Evolutionary conservation across 2,329 filamentous ascomycete species (phyloP).

Genomic region (Daldinia sp.): DNA sequence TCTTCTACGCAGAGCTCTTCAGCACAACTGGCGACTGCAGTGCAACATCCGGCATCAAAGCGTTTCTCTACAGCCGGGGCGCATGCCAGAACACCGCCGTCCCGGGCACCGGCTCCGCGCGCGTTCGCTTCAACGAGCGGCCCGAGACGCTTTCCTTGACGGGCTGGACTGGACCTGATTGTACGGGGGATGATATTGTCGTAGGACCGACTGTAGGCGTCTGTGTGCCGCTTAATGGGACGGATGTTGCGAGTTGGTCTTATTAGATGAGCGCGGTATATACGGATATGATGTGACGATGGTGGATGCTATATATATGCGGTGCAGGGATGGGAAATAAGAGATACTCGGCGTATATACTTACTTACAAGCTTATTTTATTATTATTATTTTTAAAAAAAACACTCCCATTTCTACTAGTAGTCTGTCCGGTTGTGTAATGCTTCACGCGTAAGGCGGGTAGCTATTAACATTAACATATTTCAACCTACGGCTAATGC

Average conservation of each 20-base stretch:
- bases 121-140: slow-evolving; percentile 13
- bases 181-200: neutral
- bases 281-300: neutral
- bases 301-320: neutral
- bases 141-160: slow-evolving; percentile 11
- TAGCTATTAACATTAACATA: too few relatives aligned
- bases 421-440: neutral
- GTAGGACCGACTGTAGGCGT: neutral
- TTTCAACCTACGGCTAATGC: too few relatives aligned
- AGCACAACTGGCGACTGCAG: slow-evolving; percentile 4
- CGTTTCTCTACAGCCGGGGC: slow-evolving; percentile 20
- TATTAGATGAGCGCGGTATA: neutral
- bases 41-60: neutral
- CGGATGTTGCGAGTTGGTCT: neutral
- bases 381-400: neutral
- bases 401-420: too few relatives aligned
- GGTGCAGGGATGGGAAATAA: neutral
- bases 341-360: neutral
- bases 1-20: neutral
- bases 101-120: slow-evolving; percentile 19
- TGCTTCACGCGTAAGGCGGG: too few relatives aligned
- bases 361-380: neutral
- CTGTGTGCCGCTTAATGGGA: neutral
- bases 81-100: slow-evolving; percentile 16
- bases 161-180: slow-evolving; percentile 18